These are phyloP conservation scores for Didymella arachidicola DNA, from an alignment of 2,329 filamentous ascomycete genomes.

Conservation along the genomic window DNA sequence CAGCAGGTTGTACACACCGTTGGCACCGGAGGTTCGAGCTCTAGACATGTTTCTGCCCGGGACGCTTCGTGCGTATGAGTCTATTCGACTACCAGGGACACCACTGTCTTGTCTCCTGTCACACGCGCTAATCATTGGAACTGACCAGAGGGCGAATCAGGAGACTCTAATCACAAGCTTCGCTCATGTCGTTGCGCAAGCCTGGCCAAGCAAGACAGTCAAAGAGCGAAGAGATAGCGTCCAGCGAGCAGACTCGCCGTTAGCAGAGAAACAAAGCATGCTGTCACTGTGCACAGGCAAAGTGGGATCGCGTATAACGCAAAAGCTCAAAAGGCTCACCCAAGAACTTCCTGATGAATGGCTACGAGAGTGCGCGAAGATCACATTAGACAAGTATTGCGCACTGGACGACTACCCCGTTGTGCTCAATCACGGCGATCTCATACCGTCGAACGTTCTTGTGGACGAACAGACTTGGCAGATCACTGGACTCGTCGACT, in stretches of 20 bases:
- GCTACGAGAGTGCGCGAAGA: conserved; percentile 31
- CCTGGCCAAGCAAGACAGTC: conserved; percentile 24
- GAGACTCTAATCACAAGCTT: conserved; percentile 39
- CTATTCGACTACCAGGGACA: conserved; percentile 36
- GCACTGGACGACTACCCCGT: conserved; percentile 61
- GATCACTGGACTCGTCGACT: conserved; percentile 67
- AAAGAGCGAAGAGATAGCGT: conserved; percentile 11
- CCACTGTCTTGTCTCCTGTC: conserved; percentile 30
- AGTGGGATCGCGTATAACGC: conserved; percentile 38
- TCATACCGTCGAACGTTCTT: conserved; percentile 66
- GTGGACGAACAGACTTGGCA: conserved; percentile 55
- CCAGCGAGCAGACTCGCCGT: conserved; percentile 31
- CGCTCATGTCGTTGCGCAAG: conserved; percentile 37
- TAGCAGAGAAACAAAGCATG: conserved; percentile 15
- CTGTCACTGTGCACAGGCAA: conserved; percentile 36
- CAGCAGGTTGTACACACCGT: conserved; percentile 26
- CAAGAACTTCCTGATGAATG: conserved; percentile 33
- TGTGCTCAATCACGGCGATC: conserved; percentile 68
- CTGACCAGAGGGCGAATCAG: conserved; percentile 21
- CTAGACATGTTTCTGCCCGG: conserved; percentile 23
- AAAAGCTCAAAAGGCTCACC: conserved; percentile 36
- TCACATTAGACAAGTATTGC: conserved; percentile 42
- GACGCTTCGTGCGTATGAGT: conserved; percentile 34
- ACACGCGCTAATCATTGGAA: conserved; percentile 8
- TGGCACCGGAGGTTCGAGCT: conserved; percentile 31